Base-by-base conservation (phyloP, 176 grass and related monocot species). In the Cocos nucifera region DNA sequence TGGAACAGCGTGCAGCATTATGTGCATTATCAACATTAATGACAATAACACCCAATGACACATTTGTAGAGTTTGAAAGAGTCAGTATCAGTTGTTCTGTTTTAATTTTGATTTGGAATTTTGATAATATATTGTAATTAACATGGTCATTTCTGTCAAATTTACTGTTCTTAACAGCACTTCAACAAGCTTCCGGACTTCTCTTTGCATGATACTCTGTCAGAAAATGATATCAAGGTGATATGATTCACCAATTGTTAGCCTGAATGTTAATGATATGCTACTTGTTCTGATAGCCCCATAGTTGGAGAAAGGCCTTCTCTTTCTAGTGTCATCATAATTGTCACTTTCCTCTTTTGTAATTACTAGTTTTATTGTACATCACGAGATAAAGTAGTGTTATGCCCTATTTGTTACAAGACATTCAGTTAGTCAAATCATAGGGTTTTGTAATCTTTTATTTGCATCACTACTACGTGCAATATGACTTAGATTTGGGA, bases 11-110 rank as follows among this genome's bases (percentile, higher is more conserved):
- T 63, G 87, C 87, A 57, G 78, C 92, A 73, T 79, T 80, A 72
- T 64, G 62, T 61, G 88, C 92, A 20, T 82, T 97, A 72, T 77
- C 87, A 15, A 97, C 81, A 2, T 66, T 97, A 65, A 97, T 97
- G 92, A 78, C 66, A 69, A 85, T 97, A 80, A 82, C 75, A 51
- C 87, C 92, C 16, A 82, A 63, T 35, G 92, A 97, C 63, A 76
- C 87, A 80, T 97, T 88, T 81, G n/a, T 69, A 52, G 87, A 96
- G 56, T 96, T 96, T 80, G 83, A 90, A 59, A 90, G 85, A 78
- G 92, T 96, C 19, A 67, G 62, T 50, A 64, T 28, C 70, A 63
- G 24, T 68, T 23, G 51, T 48, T 80, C 56, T 68, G 17, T 56
- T 18, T 56, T 19, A 24, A 54, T 60, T 57, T 78, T 67, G 59